Conservation (phyloP, 2,329 filamentous ascomycete genomes). For the Leptographium wingfieldii region DNA sequence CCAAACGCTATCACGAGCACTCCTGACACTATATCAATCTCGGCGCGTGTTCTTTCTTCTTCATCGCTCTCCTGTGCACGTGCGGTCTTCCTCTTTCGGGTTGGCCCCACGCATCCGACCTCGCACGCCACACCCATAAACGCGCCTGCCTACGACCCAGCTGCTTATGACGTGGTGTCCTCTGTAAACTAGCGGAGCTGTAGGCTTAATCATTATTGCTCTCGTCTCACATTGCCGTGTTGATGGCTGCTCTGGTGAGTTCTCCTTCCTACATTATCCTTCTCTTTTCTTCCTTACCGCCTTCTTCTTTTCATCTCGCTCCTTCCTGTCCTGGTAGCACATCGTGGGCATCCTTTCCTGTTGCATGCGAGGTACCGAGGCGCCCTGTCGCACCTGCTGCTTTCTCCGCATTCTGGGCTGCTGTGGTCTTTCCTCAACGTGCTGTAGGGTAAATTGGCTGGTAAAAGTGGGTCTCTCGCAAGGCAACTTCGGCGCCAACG, state of each 20-base stretch:
- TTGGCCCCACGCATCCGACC: background rate
- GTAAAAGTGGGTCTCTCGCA: background rate
- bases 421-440: background rate
- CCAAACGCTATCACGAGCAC: background rate
- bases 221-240: background rate
- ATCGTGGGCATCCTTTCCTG: background rate
- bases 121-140: background rate
- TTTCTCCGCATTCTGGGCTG: background rate
- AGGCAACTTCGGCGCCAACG: background rate
- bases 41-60: background rate
- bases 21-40: too few relatives aligned
- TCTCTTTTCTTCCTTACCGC: background rate
- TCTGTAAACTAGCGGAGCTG: background rate
- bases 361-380: background rate
- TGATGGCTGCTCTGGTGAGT: slow-evolving; percentile 7
- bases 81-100: background rate
- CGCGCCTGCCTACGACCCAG: background rate
- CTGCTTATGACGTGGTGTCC: background rate
- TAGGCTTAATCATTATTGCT: background rate
- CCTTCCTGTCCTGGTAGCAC: background rate
- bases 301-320: background rate
- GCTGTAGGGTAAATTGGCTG: background rate
- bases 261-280: background rate
- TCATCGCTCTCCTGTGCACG: background rate
- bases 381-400: background rate